Conservation (phyloP, 2,329 filamentous ascomycete species). For the Fusarium cyanostomum region DNA sequence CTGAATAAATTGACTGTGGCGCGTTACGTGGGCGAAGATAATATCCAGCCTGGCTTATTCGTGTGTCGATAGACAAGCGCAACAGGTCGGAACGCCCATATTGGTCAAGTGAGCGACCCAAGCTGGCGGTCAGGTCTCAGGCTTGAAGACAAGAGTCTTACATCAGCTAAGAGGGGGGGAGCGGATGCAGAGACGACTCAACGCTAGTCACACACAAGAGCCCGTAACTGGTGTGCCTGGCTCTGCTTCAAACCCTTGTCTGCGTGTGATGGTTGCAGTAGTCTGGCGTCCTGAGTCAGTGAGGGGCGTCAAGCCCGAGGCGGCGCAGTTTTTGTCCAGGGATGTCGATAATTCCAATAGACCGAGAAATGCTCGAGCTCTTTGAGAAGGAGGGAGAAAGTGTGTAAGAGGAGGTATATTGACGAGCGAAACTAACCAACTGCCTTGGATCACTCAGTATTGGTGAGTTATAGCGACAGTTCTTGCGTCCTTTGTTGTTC, state of each 20-base stretch:
- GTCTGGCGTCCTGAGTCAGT: slow-evolving; percentile 25
- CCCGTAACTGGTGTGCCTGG: slow-evolving; percentile 26
- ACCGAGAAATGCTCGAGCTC: slow-evolving; percentile 1
- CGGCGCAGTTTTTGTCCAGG: slow-evolving; percentile 5
- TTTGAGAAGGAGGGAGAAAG: not conserved
- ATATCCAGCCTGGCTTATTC: slow-evolving; percentile 9
- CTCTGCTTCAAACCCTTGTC: slow-evolving; percentile 21
- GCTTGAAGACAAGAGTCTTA: not conserved
- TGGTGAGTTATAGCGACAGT: not conserved
- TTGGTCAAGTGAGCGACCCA: slow-evolving; percentile 9
- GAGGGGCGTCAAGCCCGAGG: slow-evolving; percentile 22
- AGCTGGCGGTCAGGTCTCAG: slow-evolving; percentile 7
- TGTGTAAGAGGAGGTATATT: not conserved
- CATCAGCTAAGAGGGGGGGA: slow-evolving; percentile 3
- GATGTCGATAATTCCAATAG: not conserved
- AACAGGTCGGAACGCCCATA: slow-evolving; percentile 6
- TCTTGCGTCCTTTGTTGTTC: not conserved
- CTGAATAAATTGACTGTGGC: not conserved
- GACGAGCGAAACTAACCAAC: slow-evolving; percentile 14
- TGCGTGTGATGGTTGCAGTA: slow-evolving; percentile 11
- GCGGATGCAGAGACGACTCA: not conserved
- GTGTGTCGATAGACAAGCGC: slow-evolving; percentile 18
- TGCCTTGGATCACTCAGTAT: not conserved
- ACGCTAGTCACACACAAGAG: slow-evolving; percentile 14
- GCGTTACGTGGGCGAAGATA: slow-evolving; percentile 1